Evolutionary conservation across 2,329 filamentous ascomycete species (phyloP).

Genomic region (Arthrobotrys musiformis): DNA sequence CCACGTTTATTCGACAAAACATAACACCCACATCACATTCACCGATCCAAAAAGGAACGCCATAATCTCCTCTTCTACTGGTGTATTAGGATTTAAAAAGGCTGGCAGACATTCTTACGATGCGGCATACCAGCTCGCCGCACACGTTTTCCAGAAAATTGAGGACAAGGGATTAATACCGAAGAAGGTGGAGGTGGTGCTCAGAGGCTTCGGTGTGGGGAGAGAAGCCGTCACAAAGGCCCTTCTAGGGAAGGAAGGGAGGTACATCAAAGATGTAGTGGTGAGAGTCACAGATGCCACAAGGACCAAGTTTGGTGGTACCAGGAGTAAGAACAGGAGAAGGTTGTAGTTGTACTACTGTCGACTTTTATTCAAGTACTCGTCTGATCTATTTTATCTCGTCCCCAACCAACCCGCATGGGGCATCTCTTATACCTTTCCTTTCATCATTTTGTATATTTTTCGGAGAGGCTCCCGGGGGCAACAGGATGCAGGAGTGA

Average conservation of each 20-base stretch:
- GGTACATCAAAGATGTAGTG: constrained; percentile 77
- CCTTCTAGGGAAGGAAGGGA: constrained; percentile 85
- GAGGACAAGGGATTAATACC: constrained; percentile 84
- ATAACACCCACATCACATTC: constrained; percentile 95
- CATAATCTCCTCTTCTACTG: constrained; percentile 81
- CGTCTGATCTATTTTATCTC: too few species aligned
- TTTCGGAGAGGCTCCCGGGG: neutral
- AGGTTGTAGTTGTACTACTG: constrained; percentile 67
- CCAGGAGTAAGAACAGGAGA: constrained; percentile 83
- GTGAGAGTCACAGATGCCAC: constrained; percentile 84
- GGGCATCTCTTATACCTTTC: neutral
- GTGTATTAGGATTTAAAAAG: constrained; percentile 93
- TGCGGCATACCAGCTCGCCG: constrained; percentile 87
- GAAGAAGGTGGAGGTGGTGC: constrained; percentile 78
- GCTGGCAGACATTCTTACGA: constrained; percentile 83
- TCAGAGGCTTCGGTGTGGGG: constrained; percentile 86
- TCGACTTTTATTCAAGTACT: neutral
- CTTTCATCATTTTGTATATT: neutral
- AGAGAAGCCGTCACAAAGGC: constrained; percentile 91
- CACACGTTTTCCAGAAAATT: constrained; percentile 84
- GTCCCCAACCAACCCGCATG: neutral
- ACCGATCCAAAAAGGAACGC: constrained; percentile 82
- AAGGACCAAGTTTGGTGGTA: constrained; percentile 93
- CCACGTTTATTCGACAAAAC: constrained; percentile 85
- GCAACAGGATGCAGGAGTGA: neutral